Conservation (phyloP, 2,329 filamentous ascomycete genomes). For the Colletotrichum camelliae region DNA sequence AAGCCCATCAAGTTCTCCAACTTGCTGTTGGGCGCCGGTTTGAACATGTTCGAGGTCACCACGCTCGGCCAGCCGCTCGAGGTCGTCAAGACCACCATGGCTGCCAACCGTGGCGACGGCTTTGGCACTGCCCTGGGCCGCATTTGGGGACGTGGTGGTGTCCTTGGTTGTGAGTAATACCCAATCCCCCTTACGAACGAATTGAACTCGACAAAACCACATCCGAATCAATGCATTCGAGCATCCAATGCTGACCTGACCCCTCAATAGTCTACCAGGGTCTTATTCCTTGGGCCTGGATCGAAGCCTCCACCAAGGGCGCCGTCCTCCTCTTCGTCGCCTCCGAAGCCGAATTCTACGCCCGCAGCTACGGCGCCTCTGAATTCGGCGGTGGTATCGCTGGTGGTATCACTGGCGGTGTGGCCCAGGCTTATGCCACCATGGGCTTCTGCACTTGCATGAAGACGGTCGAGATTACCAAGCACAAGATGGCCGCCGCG, state of each 20-base stretch:
- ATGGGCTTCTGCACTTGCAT: constrained; percentile 99
- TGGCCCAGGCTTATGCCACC: constrained; percentile 97
- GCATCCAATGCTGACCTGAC: constrained; percentile 27
- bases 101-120: constrained; percentile 89
- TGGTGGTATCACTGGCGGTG: constrained; percentile 91
- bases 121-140: constrained; percentile 81
- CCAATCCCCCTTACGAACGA: background rate
- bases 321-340: constrained; percentile 99
- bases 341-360: constrained; percentile 96
- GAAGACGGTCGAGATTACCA: constrained; percentile 99
- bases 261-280: constrained; percentile 90
- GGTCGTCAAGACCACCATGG: constrained; percentile 99
- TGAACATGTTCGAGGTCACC: constrained; percentile 93
- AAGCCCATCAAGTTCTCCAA: constrained; percentile 99
- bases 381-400: constrained; percentile 89
- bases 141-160: constrained; percentile 93
- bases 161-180: constrained; percentile 82
- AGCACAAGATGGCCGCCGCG: constrained; percentile 87
- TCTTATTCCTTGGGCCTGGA: constrained; percentile 99
- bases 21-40: constrained; percentile 87
- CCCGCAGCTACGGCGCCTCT: constrained; percentile 79
- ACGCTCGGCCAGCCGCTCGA: constrained; percentile 82
- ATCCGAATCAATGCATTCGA: background rate
- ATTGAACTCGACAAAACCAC: background rate
- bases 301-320: constrained; percentile 99